phyloP scores from a whole-genome alignment of 805 yeast species.

The Ogataea sp. region DNA sequence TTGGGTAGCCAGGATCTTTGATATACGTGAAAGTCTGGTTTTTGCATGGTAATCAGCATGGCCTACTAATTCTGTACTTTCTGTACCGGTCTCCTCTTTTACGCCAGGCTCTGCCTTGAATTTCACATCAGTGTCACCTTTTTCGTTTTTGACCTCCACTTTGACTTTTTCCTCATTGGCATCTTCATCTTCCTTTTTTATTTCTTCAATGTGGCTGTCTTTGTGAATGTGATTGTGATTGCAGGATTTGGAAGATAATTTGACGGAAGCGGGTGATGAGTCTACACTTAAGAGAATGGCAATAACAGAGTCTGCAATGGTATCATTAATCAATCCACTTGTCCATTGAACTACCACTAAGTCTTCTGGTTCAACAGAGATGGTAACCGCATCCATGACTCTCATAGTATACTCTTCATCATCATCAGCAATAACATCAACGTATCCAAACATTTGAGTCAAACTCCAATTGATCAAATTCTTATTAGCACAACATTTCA shows the following conservation, averaged over 20 bases:
- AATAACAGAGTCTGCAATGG: slow-evolving; percentile 88
- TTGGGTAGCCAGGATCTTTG: slow-evolving; percentile 66
- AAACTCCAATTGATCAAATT: slow-evolving; percentile 83
- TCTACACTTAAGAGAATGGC: slow-evolving; percentile 90
- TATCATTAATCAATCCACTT: slow-evolving; percentile 81
- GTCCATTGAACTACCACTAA: slow-evolving; percentile 79
- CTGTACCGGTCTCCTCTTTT: slow-evolving; percentile 3
- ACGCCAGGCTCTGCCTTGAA: slow-evolving; percentile 1
- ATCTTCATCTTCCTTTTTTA: slow-evolving; percentile 5
- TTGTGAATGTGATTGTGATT: slow-evolving; percentile 28
- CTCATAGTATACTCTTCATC: slow-evolving; percentile 38
- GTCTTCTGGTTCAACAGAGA: slow-evolving; percentile 37
- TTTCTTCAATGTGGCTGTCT: slow-evolving; percentile 9
- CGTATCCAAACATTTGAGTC: slow-evolving; percentile 89
- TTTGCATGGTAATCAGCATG: slow-evolving; percentile 27
- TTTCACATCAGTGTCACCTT: background rate
- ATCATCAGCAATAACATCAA: slow-evolving; percentile 55
- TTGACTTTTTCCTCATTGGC: slow-evolving; percentile 7
- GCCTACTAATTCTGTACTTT: background rate
- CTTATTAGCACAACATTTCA: slow-evolving; percentile 73
- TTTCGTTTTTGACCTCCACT: slow-evolving; percentile 2
- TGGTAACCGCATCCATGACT: slow-evolving; percentile 58
- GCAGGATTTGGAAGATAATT: slow-evolving; percentile 61
- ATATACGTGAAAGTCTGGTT: slow-evolving; percentile 44
- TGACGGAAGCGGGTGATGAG: slow-evolving; percentile 91